Base-by-base conservation (phyloP, 2,329 filamentous ascomycete genomes). In the Xylaria polymorpha region DNA sequence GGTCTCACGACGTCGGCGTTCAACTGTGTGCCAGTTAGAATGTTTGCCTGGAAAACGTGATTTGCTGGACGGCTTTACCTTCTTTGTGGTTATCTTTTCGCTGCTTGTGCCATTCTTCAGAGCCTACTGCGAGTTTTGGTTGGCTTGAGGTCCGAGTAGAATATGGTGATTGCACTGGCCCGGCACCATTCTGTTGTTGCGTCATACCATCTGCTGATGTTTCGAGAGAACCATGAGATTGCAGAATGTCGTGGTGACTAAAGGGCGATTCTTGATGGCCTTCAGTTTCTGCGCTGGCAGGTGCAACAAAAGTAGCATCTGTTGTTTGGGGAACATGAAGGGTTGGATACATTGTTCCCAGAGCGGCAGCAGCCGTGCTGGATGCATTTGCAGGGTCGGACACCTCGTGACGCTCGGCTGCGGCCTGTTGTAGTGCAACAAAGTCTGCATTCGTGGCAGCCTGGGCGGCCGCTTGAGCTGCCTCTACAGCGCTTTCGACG, bases 71-170 rank as follows among this genome's bases (percentile, higher is more conserved):
- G 12, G 32, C 15, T 12, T 58, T 82, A 96, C 95, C 96, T 86
- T 98, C 95, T 88, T 99, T 99, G 83, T 99, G 96, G 73, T 98
- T 99, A 77, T 98, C 95, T 79, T 97, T 96, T 71, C 96, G 90
- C 76, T 97, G 91, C 80, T 97, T 97, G 80, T 99, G 96, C 96
- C 96, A 99, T 81, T 98, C 95, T 63, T 97, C 94, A 1, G 94
- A 96, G 2, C 96, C 96, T n/a, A 98, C 96, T 7, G 91, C 89
- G 8, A 94, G 94, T 81, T 98, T 98, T 15, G 69, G 67, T 86
- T 82, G 72, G 79, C 81, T 64, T 84, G 78, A 76, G 41, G 80
- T 77, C 73, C 81, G 84, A 10, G 70, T 79, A 75, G 72, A 69
- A 73, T 68, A 78, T 10, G 61, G 57, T 39, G 65, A 55, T 20